phyloP scores from a whole-genome alignment of 768 basidiomycete species.

The Boletus sensibilis region DNA sequence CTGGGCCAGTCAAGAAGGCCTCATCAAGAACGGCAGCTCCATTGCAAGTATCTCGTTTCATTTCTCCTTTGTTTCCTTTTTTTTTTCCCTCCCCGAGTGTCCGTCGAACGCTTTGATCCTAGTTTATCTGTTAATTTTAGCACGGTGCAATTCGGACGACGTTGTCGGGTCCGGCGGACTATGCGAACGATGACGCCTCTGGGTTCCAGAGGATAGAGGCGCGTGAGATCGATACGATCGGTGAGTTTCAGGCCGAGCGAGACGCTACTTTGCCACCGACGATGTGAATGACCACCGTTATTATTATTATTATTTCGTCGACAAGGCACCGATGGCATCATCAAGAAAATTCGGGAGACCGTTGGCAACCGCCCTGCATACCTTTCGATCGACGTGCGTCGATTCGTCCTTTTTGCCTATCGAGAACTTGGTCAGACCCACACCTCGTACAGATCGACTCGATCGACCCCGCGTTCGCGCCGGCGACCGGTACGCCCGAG shows the following conservation, averaged over 20 bases:
- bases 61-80: constrained; percentile 13
- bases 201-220: constrained; percentile 85
- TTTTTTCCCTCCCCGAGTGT: constrained; percentile 12
- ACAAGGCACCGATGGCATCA: constrained; percentile 73
- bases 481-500: constrained; percentile 83
- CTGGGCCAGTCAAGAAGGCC: constrained; percentile 80
- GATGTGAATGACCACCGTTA: neutral
- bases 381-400: constrained; percentile 69
- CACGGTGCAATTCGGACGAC: constrained; percentile 87
- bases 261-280: neutral
- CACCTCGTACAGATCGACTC: constrained; percentile 57
- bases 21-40: constrained; percentile 74
- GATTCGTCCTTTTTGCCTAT: neutral
- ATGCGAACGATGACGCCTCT: constrained; percentile 70
- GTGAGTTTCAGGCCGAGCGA: constrained; percentile 34
- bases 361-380: constrained; percentile 76
- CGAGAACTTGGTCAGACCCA: neutral
- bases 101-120: constrained; percentile 62
- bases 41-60: constrained; percentile 68
- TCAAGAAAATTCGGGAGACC: constrained; percentile 74
- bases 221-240: constrained; percentile 80
- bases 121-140: constrained; percentile 58
- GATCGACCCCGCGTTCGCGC: constrained; percentile 80
- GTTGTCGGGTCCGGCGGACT: constrained; percentile 73
- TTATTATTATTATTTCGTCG: neutral